A percentile compares a stretch with the other conserved stretches of the same genome.
phyloP scores from a whole-genome alignment of 1,284 basidiomycete genomes.

The Ceratobasidium sp. region DNA sequence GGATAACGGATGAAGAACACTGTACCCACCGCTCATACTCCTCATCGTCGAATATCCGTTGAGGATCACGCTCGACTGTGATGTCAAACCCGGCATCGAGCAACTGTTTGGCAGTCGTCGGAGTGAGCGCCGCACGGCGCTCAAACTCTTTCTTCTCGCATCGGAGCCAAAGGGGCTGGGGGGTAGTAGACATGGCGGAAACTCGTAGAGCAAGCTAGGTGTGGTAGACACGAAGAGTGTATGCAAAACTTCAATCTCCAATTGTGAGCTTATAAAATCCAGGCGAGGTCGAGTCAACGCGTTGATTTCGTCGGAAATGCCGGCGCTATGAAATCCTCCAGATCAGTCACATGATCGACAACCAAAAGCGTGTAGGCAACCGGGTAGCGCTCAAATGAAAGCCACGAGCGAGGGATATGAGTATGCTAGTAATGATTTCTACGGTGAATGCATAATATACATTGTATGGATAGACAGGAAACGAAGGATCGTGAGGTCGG shows the following conservation, averaged over 20 bases:
- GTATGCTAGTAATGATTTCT: slow-evolving; percentile 43
- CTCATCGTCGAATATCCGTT: slow-evolving; percentile 94
- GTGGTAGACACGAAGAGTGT: background rate
- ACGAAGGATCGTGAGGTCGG: slow-evolving; percentile 23
- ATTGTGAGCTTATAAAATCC: slow-evolving; percentile 20
- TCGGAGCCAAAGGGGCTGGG: slow-evolving; percentile 78
- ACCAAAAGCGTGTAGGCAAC: background rate
- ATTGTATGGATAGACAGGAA: slow-evolving; percentile 26
- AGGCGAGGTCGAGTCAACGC: slow-evolving; percentile 24
- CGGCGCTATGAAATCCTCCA: slow-evolving; percentile 33
- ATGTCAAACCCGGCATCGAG: slow-evolving; percentile 94
- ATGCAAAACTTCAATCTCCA: background rate
- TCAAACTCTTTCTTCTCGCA: slow-evolving; percentile 97
- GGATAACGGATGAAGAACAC: background rate
- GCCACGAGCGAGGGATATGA: background rate
- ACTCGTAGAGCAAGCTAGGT: background rate
- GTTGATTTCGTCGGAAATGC: slow-evolving; percentile 28
- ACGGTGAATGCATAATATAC: slow-evolving; percentile 44
- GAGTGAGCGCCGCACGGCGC: slow-evolving; percentile 92
- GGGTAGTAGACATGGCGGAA: slow-evolving; percentile 30
- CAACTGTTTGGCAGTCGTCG: slow-evolving; percentile 89
- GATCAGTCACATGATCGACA: slow-evolving; percentile 39
- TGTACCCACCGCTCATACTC: slow-evolving; percentile 89
- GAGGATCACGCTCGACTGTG: slow-evolving; percentile 91
- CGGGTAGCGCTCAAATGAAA: slow-evolving; percentile 24